These are phyloP conservation scores for Phlyctochytrium arcticum DNA, from an alignment of 192 early-diverging fungal species.

Conservation along the genomic window DNA sequence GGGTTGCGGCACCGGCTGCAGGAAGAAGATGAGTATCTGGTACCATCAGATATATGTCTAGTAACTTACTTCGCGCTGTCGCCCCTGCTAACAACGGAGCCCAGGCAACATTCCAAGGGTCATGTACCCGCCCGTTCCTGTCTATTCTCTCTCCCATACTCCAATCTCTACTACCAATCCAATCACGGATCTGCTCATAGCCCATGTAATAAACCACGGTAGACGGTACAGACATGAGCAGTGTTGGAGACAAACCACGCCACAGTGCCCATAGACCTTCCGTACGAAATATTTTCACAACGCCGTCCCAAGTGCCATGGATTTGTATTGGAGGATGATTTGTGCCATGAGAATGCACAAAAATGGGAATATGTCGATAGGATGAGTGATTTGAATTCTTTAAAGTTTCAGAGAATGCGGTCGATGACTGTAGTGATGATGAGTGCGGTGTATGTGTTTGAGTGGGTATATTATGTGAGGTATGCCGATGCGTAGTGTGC, in stretches of 20 bases:
- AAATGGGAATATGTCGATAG: no score
- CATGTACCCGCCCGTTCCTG: constrained; percentile 15
- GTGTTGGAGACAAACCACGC: constrained; percentile 80
- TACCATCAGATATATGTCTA: neutral
- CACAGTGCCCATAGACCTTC: constrained; percentile 82
- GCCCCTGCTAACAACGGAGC: constrained; percentile 73
- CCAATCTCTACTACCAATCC: no score
- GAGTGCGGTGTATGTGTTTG: no score
- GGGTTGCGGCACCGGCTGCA: constrained; percentile 65
- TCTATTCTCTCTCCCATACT: no score
- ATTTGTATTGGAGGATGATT: no score
- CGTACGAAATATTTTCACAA: constrained; percentile 70
- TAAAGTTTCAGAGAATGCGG: no score
- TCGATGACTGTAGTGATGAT: no score
- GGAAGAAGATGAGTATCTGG: neutral
- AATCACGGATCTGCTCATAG: constrained; percentile 80
- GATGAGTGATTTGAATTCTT: no score
- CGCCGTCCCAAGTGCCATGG: constrained; percentile 22
- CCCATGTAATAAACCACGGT: constrained; percentile 94
- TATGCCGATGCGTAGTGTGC: no score
- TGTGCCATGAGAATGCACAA: no score
- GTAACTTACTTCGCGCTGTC: constrained; percentile 64
- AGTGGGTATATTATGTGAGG: no score
- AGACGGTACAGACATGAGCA: constrained; percentile 84
- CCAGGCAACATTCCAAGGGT: constrained; percentile 41